Percentiles rank a stretch among this genome's conserved stretches.
Evolutionary conservation across 2,329 filamentous ascomycete genomes (phyloP).

Genomic region (Coniochaeta hoffmannii): DNA sequence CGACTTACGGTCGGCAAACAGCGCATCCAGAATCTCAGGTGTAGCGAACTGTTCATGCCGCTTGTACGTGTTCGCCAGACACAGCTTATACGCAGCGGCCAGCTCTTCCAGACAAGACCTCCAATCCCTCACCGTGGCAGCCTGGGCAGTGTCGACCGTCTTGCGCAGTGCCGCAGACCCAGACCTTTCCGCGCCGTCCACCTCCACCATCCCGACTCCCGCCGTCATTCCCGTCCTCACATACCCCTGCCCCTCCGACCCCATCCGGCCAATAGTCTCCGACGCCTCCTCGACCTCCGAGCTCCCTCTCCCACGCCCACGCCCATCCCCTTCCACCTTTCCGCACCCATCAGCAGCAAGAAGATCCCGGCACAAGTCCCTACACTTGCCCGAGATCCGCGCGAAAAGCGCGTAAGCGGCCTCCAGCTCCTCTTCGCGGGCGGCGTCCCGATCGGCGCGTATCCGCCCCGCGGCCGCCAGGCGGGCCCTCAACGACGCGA

Average conservation of each 20-base stretch:
- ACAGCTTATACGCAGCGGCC: conserved; percentile 30
- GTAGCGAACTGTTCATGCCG: conserved; percentile 36
- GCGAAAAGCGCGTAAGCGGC: background rate
- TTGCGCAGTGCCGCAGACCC: conserved; percentile 5
- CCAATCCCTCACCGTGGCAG: conserved; percentile 36
- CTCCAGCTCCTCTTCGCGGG: background rate
- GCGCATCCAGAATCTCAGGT: conserved; percentile 30
- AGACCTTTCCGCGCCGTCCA: too few relatives aligned
- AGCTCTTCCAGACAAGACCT: conserved; percentile 33
- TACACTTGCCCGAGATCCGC: background rate
- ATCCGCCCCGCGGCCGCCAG: background rate
- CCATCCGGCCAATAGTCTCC: too few relatives aligned
- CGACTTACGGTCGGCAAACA: conserved; percentile 34
- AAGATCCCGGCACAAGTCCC: background rate
- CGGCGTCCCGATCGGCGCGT: conserved; percentile 7
- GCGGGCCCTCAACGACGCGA: conserved; percentile 5
- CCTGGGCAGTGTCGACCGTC: conserved; percentile 29
- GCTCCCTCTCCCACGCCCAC: background rate
- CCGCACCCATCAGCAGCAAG: background rate
- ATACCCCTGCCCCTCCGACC: background rate
- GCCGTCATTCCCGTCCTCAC: background rate
- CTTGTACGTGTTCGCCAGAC: conserved; percentile 36
- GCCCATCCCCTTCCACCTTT: background rate
- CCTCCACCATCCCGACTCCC: too few relatives aligned
- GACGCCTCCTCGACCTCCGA: too few relatives aligned